A percentile compares a stretch with the other conserved stretches of the same genome.
Conservation (phyloP, 805 yeast species). For the Zygotorulaspora sp. region DNA sequence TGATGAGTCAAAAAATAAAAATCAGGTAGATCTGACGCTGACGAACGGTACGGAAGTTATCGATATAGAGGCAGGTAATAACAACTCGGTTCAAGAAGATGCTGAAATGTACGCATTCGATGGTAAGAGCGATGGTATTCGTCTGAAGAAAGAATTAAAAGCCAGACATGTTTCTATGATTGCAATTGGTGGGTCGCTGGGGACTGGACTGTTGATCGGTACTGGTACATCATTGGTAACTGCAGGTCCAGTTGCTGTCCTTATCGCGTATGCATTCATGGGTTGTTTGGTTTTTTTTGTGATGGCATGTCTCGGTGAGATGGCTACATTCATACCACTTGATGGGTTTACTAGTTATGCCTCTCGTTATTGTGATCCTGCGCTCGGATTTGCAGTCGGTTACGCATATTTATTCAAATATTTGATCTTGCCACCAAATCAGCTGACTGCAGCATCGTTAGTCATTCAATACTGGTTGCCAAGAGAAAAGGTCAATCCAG, state of each 20-base stretch:
- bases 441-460: slow-evolving; percentile 46
- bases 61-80: not conserved
- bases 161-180: slow-evolving; percentile 67
- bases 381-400: slow-evolving; percentile 46
- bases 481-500: slow-evolving; percentile 39
- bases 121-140: slow-evolving; percentile 16
- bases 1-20: slow-evolving; percentile 1
- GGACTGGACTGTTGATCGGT: slow-evolving; percentile 76
- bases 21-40: not conserved
- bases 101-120: slow-evolving; percentile 5
- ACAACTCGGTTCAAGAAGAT: not conserved
- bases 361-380: slow-evolving; percentile 44
- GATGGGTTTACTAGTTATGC: slow-evolving; percentile 66
- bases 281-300: slow-evolving; percentile 69
- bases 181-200: slow-evolving; percentile 80
- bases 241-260: slow-evolving; percentile 58
- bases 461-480: slow-evolving; percentile 44
- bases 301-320: slow-evolving; percentile 64
- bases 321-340: slow-evolving; percentile 63
- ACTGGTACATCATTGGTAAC: slow-evolving; percentile 64
- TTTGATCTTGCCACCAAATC: slow-evolving; percentile 45
- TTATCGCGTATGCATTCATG: slow-evolving; percentile 61
- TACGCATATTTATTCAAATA: slow-evolving; percentile 44
- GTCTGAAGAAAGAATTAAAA: slow-evolving; percentile 33
- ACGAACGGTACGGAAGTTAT: not conserved